A percentile compares a stretch with the other conserved stretches of the same genome.
These are phyloP conservation scores for Ascoidea tarda DNA, from an alignment of 805 yeast species.

Conservation along the genomic window DNA sequence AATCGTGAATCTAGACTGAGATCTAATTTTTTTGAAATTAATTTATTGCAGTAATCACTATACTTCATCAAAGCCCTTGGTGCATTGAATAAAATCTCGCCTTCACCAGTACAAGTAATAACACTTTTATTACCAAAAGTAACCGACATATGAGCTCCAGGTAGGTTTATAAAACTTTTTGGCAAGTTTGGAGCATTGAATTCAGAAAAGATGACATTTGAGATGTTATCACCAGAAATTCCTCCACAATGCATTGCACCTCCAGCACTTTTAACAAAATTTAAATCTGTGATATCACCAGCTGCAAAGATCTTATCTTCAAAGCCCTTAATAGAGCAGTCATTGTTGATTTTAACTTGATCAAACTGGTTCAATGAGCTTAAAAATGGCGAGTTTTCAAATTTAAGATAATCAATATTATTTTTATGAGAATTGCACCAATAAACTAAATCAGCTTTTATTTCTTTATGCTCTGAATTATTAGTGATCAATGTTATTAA, in stretches of 20 bases:
- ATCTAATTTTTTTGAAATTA: too few relatives aligned
- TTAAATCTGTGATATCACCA: constrained; percentile 22
- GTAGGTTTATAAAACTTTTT: not conserved
- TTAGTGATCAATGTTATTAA: too few relatives aligned
- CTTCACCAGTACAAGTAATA: not conserved
- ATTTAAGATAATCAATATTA: constrained; percentile 18
- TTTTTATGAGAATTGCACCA: constrained; percentile 24
- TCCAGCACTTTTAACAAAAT: constrained; percentile 26
- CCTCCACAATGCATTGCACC: constrained; percentile 16
- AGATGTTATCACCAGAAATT: not conserved
- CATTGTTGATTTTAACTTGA: constrained; percentile 16
- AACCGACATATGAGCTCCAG: not conserved
- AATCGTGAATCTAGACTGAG: too few relatives aligned
- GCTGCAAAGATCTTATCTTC: constrained; percentile 19
- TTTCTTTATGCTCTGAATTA: not conserved
- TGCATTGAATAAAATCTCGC: constrained; percentile 3
- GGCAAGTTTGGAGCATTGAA: too few relatives aligned
- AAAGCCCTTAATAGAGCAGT: constrained; percentile 13
- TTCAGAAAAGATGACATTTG: too few relatives aligned
- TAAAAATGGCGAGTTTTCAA: constrained; percentile 10
- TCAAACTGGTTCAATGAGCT: constrained; percentile 13
- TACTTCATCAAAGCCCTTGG: not conserved
- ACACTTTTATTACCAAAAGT: not conserved
- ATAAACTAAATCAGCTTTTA: constrained; percentile 19
- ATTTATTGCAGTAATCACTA: constrained; percentile 4